Base-by-base conservation (phyloP, 2,329 filamentous ascomycete genomes). In the Botrytis fabae region DNA sequence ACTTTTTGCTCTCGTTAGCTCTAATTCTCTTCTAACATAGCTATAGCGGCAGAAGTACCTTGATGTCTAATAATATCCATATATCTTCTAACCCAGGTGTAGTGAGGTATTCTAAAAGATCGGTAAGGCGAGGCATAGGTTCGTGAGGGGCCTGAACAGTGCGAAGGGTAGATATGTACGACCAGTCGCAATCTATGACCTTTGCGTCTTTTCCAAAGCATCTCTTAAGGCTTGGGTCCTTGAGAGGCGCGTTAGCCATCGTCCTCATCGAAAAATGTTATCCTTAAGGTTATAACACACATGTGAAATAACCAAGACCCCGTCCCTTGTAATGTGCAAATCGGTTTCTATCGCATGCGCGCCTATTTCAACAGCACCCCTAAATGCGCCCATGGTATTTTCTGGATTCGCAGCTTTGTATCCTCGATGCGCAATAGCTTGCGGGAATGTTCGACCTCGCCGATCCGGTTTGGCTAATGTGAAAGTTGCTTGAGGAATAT, bases 1-100 rank as follows among this genome's bases (percentile, higher is more conserved):
- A 86, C 90, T 92, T 75, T 59, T 48, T 35, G 22, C 68, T 32
- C 40, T 70, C 48, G 59, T 64, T 32, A 64, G 51, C 40, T 44
- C 48, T 20, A 42, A 54, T 51, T n/a, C 20, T 40, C 18, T 65
- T 16, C 68, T 72, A 44, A 44, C 1, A 38, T 10, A 60, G 64
- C 51, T 48, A 25, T 46, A 40, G 48, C 54, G n/a, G 46, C 59
- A 62, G 66, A 42, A 18, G 18, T 81, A 93, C 91, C 85, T 98
- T 98, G 81, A 98, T 93, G 81, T 98, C 95, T 5, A 98, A 84
- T 74, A 98, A 82, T 9, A 96, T 78, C 95, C 95, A 97, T 16
- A 95, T 85, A 61, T 91, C 81, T 78, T 93, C 89, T 57, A 87
- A 81, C 0, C 86, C 91, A 0, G 90, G 90, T 76, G 88, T 84